These are phyloP conservation scores for Harringtonia lauricola DNA, from an alignment of 2,329 filamentous ascomycete species.

Conservation along the genomic window DNA sequence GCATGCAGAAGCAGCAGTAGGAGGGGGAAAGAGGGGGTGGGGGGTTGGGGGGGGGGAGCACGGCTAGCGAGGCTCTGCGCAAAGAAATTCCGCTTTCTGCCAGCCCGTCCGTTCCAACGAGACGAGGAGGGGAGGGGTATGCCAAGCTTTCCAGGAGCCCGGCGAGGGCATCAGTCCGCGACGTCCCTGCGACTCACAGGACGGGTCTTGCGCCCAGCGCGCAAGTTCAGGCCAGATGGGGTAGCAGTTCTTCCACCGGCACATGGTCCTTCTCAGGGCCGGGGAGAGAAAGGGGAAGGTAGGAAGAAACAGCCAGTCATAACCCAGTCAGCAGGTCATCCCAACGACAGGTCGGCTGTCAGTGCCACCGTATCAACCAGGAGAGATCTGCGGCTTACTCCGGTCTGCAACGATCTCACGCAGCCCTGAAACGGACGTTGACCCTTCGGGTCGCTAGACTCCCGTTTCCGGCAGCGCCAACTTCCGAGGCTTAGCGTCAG, in stretches of 20 bases:
- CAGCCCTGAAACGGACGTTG: conserved; percentile 8
- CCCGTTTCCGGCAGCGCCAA: conserved; percentile 4
- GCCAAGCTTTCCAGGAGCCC: conserved; percentile 8
- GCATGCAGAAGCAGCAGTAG: too few relatives aligned
- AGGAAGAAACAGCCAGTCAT: too few relatives aligned
- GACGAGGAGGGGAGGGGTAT: background rate
- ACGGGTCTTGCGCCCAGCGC: background rate
- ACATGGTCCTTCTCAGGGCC: too few relatives aligned
- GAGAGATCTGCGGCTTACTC: conserved; percentile 6
- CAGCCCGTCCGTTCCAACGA: too few relatives aligned
- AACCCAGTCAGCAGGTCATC: too few relatives aligned
- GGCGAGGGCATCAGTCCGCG: conserved; percentile 6
- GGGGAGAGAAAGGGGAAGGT: too few relatives aligned
- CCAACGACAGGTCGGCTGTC: too few relatives aligned
- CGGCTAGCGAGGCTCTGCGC: too few relatives aligned
- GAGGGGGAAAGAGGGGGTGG: too few relatives aligned
- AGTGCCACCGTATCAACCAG: background rate
- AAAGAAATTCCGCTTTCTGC: too few relatives aligned
- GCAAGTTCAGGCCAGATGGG: background rate
- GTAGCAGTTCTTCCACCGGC: too few relatives aligned
- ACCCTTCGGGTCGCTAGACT: background rate
- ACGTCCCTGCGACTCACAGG: conserved; percentile 8
- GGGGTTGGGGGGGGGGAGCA: too few relatives aligned
- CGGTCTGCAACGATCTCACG: conserved; percentile 8
- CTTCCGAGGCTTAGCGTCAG: conserved; percentile 3